Percentiles rank a stretch among this genome's conserved stretches.
Evolutionary conservation across 225 moss, liverwort and hornwort genomes (phyloP).

Genomic region (Bryoerythrophyllum caledonicum): DNA sequence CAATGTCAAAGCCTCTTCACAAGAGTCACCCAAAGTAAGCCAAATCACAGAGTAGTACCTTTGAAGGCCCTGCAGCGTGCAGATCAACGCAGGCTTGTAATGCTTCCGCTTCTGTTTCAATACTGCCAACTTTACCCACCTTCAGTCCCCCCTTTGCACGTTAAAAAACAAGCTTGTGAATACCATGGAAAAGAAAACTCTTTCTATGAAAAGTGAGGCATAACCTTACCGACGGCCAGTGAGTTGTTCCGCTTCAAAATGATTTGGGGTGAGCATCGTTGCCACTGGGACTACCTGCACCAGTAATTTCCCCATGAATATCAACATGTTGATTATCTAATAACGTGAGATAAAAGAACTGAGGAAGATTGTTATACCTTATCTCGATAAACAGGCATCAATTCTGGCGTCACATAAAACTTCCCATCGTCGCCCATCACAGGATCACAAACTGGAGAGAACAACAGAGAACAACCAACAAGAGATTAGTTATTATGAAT

Average conservation of each 20-base stretch:
- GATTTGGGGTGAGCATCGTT: conserved; percentile 86
- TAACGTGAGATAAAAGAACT: neutral
- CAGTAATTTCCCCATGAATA: conserved; percentile 1
- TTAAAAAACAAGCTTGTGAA: neutral
- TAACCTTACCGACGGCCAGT: conserved; percentile 65
- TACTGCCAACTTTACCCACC: conserved; percentile 46
- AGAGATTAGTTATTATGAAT: neutral
- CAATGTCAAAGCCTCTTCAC: neutral
- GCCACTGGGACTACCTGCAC: conserved; percentile 72
- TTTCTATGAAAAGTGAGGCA: neutral
- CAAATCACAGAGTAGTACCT: conserved; percentile 63
- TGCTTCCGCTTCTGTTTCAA: conserved; percentile 77
- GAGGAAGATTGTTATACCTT: conserved; percentile 47
- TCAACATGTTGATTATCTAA: neutral
- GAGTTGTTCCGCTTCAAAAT: conserved; percentile 85
- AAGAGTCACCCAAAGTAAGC: neutral
- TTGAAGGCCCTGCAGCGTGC: conserved; percentile 81
- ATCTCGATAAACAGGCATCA: conserved; percentile 79
- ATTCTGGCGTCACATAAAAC: conserved; percentile 85
- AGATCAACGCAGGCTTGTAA: conserved; percentile 72
- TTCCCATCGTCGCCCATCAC: conserved; percentile 98
- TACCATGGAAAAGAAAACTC: neutral
- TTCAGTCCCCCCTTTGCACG: conserved; percentile 34
- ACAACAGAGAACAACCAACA: conserved; percentile 6
- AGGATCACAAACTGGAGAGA: conserved; percentile 86